Evolutionary conservation across 2,329 filamentous ascomycete genomes (phyloP), one percentile per base, ranked within the genome.

Genomic region (Lecanicillium sp.): DNA sequence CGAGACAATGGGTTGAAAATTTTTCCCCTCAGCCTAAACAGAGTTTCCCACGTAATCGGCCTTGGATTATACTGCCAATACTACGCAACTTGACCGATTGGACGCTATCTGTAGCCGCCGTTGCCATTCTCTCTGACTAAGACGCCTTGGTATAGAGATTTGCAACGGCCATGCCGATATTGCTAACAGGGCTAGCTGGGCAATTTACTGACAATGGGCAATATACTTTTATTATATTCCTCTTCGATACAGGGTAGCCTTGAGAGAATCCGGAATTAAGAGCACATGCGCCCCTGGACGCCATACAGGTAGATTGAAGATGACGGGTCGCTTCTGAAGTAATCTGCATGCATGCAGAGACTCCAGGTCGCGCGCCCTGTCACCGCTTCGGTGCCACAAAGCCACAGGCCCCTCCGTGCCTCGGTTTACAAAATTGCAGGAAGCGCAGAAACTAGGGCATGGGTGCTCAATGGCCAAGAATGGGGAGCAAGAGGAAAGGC

Each of bases 61-160:
- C 39, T 15, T 9, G 26, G 6, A 42, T 17, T 15, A 5, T 14
- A 11, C 17, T n/a, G 17, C 39, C 2, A 21, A 29, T 42, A 27
- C 39, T n/a, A 21, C 39, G 7, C 26, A 17, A 42, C 32, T 30
- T n/a, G 9, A n/a, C 15, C 19, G 17, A 30, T 30, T 24, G 10
- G 15, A n/a, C 11, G 12, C 17, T 32, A 42, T 19, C 12, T 27
- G 39, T 30, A 32, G 39, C 39, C 39, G 39, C 39, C 39, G 39
- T 42, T 42, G 39, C 17, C 15, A 32, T 11, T 12, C 21, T 12
- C 21, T 42, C 39, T 42, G 39, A 42, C 39, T 32, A 42, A 30
- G 17, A 42, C 14, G 12, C 11, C 27, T 15, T 11, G 20, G 7
- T n/a, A 14, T n/a, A 7, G n/a, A 30, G 36, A 14, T 5, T 14